Base-by-base conservation (phyloP, 371 early-diverging fungal species). In the Actinomucor elegans region DNA sequence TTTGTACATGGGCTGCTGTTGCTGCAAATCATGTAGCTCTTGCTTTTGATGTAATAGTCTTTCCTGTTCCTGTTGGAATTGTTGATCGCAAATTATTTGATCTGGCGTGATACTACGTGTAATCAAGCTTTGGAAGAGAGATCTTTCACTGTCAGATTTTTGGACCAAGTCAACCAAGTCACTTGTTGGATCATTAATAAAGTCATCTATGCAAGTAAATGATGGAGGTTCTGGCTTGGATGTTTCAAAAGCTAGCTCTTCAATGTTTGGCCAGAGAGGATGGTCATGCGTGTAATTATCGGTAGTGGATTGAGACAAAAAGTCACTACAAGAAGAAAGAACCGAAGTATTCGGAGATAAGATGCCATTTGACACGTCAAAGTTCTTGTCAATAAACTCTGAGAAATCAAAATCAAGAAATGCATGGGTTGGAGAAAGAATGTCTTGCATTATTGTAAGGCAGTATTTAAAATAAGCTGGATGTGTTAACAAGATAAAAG, bases 361-460 rank as follows among this genome's bases (percentile, higher is more conserved):
- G 18, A 44, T 36, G 15, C 37, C 57, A 36, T 20, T 57, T 24
- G 36, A 36, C 37, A 50, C 45, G 34, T 57, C 57, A 44, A 57
- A 57, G 23, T 50, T 57, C 8, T 50, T 57, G 21, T 57, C 57
- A 27, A 50, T 50, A 43, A 57, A 50, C 9, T 50, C 51, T 57
- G 57, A 57, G 18, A 57, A 57, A 20, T 57, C 51, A 31, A 57
- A 57, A 32, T 57, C 57, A 44, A 57, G 50, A 37, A 44, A 57
- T 43, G 51, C 37, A 50, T 36, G 43, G 5, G 51, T 37, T 44
- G 57, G 51, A 24, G 51, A 45, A 44, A 44, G 21, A 34, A 43
- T 51, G 37, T 57, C 57, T 44, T 32, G 36, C 44, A 50, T 43
- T 27, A 28, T 37, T 40, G 21, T 24, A 28, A 28, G 18, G 5